A percentile compares a stretch with the other conserved stretches of the same genome.
phyloP scores from a whole-genome alignment of 805 yeast species.

The Candida bentonensis region DNA sequence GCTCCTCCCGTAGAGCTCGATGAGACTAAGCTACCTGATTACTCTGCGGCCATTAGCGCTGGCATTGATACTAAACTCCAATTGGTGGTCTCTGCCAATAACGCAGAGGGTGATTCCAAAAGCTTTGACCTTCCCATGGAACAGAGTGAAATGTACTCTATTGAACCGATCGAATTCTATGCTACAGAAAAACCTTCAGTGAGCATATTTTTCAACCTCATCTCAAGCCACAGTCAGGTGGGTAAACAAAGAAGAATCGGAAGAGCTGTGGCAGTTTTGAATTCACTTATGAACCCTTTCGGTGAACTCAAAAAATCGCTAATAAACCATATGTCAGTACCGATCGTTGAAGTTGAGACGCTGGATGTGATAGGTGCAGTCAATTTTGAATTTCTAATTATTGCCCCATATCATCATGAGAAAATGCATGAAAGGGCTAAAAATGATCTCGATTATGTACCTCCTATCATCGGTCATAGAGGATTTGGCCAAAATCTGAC shows the following conservation, averaged over 20 bases:
- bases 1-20: neutral
- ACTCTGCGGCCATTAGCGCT: neutral
- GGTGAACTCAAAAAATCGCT: neutral
- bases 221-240: neutral
- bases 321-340: neutral
- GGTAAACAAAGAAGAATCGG: neutral
- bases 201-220: neutral
- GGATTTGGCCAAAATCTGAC: slow-evolving; percentile 1
- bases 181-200: neutral
- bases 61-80: neutral
- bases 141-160: neutral
- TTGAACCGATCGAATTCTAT: neutral
- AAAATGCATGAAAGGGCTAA: neutral
- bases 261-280: neutral
- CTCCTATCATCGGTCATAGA: neutral
- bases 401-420: slow-evolving; percentile 1
- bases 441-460: neutral
- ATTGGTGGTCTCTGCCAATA: neutral
- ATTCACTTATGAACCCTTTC: slow-evolving; percentile 1
- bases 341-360: neutral
- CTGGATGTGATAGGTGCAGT: neutral
- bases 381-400: neutral
- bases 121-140: neutral
- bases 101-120: neutral
- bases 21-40: neutral